Conservation (phyloP, 371 early-diverging fungal genomes). For the Chytridium lagenaria region DNA sequence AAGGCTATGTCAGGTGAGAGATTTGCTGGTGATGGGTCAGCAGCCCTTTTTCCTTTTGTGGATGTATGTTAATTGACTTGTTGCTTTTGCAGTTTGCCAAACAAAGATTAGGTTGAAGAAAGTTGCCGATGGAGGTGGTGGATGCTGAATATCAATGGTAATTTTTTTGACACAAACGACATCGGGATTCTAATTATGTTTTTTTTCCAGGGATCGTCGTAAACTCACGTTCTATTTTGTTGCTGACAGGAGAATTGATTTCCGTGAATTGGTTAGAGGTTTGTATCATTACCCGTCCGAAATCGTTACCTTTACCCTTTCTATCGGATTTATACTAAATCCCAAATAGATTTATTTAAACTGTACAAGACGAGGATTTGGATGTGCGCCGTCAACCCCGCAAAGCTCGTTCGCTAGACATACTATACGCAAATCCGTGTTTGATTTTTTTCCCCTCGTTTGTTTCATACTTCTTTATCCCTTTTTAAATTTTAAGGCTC, state of each 20-base stretch:
- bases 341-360: conserved; percentile 86
- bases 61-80: neutral
- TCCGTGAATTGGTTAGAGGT: conserved; percentile 93
- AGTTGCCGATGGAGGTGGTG: conserved; percentile 91
- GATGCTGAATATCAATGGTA: conserved; percentile 98
- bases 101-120: conserved; percentile 83
- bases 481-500: too few relatives aligned
- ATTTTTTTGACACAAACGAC: neutral
- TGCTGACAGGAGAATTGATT: conserved; percentile 96
- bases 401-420: conserved; percentile 31
- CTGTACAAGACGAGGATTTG: conserved; percentile 99
- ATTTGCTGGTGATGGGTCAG: neutral
- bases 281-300: too few relatives aligned
- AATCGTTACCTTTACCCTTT: too few relatives aligned
- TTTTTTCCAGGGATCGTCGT: conserved; percentile 82
- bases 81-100: conserved; percentile 69
- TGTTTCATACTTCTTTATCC: too few relatives aligned
- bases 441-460: neutral
- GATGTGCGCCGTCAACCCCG: conserved; percentile 74
- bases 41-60: too few relatives aligned
- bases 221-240: conserved; percentile 95
- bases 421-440: neutral
- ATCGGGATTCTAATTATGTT: neutral
- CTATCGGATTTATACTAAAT: neutral
- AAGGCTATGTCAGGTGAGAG: conserved; percentile 69